Conservation (phyloP, 768 basidiomycete species). For the Tricholoma bakamatsutake region DNA sequence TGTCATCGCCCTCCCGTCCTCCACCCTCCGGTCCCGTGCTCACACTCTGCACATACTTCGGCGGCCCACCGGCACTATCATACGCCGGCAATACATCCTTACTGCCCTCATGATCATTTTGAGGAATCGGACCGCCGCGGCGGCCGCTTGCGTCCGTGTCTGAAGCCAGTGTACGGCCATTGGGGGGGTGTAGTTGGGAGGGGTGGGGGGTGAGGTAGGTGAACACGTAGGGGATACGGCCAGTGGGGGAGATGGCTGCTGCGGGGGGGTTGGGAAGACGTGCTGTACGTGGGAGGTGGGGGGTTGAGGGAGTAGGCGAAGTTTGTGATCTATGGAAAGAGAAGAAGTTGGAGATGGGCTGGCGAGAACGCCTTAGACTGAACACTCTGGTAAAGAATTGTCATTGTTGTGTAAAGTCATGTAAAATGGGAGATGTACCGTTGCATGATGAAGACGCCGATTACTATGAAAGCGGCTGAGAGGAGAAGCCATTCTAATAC, state of each 20-base stretch:
- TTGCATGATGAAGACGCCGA: slow-evolving; percentile 17
- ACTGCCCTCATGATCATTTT: slow-evolving; percentile 26
- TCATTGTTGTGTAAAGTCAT: not conserved
- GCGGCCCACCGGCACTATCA: slow-evolving; percentile 37
- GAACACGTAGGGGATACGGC: slow-evolving; percentile 14
- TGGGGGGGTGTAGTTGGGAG: slow-evolving; percentile 3
- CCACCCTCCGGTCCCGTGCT: not conserved
- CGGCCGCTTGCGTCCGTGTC: slow-evolving; percentile 39
- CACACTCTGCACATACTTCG: slow-evolving; percentile 28
- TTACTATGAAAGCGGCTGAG: slow-evolving; percentile 17
- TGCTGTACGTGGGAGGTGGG: slow-evolving; percentile 14
- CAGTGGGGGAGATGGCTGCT: not conserved
- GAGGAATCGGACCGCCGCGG: slow-evolving; percentile 15
- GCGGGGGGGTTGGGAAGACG: slow-evolving; percentile 18
- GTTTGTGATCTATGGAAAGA: not conserved
- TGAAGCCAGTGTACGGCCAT: slow-evolving; percentile 23
- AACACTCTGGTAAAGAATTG: slow-evolving; percentile 6
- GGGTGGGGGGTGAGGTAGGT: slow-evolving; percentile 4
- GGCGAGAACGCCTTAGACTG: slow-evolving; percentile 6
- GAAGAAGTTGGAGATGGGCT: slow-evolving; percentile 12
- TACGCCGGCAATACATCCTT: slow-evolving; percentile 47
- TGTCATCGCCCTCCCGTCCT: not conserved
- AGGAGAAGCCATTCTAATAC: slow-evolving; percentile 27
- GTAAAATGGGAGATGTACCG: slow-evolving; percentile 14
- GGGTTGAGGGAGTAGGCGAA: slow-evolving; percentile 1